A percentile compares a stretch with the other conserved stretches of the same genome.
These are phyloP conservation scores for Cucurbita pepo DNA, from an alignment of 306 rosid genomes.

Conservation along the genomic window DNA sequence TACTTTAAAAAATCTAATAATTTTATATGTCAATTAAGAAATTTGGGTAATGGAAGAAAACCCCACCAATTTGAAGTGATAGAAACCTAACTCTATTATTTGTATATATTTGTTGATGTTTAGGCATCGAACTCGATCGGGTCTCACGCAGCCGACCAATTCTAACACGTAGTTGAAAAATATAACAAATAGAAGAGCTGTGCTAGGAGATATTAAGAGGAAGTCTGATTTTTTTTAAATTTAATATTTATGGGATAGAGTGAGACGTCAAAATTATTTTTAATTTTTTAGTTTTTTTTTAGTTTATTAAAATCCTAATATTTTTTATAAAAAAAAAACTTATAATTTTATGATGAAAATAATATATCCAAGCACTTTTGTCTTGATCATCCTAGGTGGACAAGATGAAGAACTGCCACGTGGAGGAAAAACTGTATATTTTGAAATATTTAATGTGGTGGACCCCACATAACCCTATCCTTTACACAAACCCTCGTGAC, in stretches of 20 bases:
- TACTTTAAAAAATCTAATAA: not conserved
- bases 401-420: not conserved
- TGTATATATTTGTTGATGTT: not conserved
- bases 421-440: not conserved
- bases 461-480: constrained; percentile 4
- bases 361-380: not conserved
- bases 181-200: not conserved
- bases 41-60: not conserved
- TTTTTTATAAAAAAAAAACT: no score
- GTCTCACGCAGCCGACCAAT: not conserved
- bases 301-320: no score
- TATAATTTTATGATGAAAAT: no score
- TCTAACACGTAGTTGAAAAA: not conserved
- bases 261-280: no score
- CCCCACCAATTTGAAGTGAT: not conserved
- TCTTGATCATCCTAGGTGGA: not conserved
- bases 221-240: no score
- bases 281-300: no score
- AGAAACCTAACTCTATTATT: not conserved
- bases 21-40: not conserved
- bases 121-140: not conserved
- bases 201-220: no score
- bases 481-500: constrained; percentile 15
- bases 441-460: not conserved
- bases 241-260: no score